phyloP scores from a whole-genome alignment of 768 basidiomycete genomes.

The Chalciporus chontae region DNA sequence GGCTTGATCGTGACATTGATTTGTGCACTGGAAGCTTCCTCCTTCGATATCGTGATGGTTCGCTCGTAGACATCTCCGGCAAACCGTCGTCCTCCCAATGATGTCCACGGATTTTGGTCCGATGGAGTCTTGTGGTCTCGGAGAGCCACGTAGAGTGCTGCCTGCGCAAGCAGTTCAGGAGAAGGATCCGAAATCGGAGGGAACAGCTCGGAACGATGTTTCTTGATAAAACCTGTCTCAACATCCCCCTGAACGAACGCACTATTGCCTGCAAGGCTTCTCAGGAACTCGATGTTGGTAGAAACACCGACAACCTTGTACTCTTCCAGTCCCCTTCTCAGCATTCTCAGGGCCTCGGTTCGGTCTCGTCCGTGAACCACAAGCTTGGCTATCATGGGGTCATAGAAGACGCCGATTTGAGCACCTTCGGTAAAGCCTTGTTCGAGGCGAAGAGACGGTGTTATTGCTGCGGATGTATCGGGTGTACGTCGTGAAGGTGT shows the following conservation, averaged over 20 bases:
- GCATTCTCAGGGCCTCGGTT: slow-evolving; percentile 75
- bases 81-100: slow-evolving; percentile 72
- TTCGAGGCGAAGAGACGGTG: slow-evolving; percentile 76
- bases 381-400: slow-evolving; percentile 90
- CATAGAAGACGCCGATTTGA: slow-evolving; percentile 85
- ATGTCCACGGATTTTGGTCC: slow-evolving; percentile 59
- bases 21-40: slow-evolving; percentile 38
- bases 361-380: slow-evolving; percentile 86
- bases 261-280: slow-evolving; percentile 69
- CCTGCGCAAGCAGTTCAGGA: slow-evolving; percentile 68
- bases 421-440: slow-evolving; percentile 82
- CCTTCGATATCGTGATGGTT: slow-evolving; percentile 57
- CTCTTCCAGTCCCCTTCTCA: slow-evolving; percentile 78
- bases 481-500: slow-evolving; percentile 23
- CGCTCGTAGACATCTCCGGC: slow-evolving; percentile 70
- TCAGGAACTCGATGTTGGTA: slow-evolving; percentile 88
- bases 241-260: slow-evolving; percentile 78
- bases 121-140: slow-evolving; percentile 47
- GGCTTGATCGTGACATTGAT: slow-evolving; percentile 41
- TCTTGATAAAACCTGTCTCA: slow-evolving; percentile 94
- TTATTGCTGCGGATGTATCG: slow-evolving; percentile 27
- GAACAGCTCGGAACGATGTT: slow-evolving; percentile 82
- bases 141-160: slow-evolving; percentile 71
- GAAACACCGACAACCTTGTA: slow-evolving; percentile 90
- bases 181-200: slow-evolving; percentile 57